Base-by-base conservation (phyloP, 2,329 filamentous ascomycete genomes). In the Neofusicoccum laricinum region DNA sequence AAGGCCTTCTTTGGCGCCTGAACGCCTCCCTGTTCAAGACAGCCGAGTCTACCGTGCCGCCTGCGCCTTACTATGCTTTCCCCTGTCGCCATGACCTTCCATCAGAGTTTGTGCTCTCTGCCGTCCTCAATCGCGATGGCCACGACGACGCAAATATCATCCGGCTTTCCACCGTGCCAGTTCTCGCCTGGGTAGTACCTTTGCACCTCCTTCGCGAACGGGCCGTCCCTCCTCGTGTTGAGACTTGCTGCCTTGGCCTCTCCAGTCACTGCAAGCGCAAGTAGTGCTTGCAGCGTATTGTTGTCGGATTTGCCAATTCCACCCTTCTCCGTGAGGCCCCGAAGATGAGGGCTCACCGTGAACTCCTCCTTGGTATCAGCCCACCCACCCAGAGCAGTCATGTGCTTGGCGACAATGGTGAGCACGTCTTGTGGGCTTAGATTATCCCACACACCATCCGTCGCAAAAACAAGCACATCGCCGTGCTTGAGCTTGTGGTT, bases 361-460 rank as follows among this genome's bases (percentile, higher is more conserved):
- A 76, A 65, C 4, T 75, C 71, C 3, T 85, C 78, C 0, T 78
- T 79, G 0, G 85, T 85, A 69, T 84, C 83, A 19, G 85, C 81
- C 93, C 93, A 97, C 0, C 91, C 93, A 3, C 90, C 89, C 3
- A 83, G 81, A 14, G 84, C 80, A 38, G 88, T 82, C 92, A 99
- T 96, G 32, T 88, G 82, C 55, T 85, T 83, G 68, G 89, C 94
- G 30, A 94, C 88, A 61, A 96, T 87, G 66, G 88, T 86, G 12
- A 99, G 84, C 34, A 96, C 89, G 69, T 99, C 93, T 72, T 96
- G 91, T 71, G 93, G 90, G 72, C 92, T 95, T 36, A 99, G 83
- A 71, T 99, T 99, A 76, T 99, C 95, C 85, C 95, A 95, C 4
- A 98, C 90, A 3, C 95, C 95, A 76, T 99, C 95, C 0, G 93